These are phyloP conservation scores for Amanita inopinata DNA, from an alignment of 768 basidiomycete species.

Conservation along the genomic window DNA sequence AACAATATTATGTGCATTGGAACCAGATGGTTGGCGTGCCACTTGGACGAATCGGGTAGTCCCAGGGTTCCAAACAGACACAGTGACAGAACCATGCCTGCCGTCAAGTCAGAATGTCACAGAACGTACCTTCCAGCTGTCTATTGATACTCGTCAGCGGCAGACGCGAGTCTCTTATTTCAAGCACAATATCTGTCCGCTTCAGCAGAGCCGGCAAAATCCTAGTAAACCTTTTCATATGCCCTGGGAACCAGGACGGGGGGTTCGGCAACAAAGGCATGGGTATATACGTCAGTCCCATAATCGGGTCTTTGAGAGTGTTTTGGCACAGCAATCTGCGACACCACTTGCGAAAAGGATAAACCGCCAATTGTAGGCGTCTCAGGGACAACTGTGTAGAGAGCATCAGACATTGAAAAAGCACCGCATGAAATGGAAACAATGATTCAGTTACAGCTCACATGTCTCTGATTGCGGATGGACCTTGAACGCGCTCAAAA, in stretches of 20 bases:
- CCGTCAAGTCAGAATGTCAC: conserved; percentile 6
- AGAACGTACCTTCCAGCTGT: conserved; percentile 71
- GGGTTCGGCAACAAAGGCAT: conserved; percentile 48
- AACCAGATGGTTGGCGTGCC: no score
- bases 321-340: neutral
- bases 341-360: neutral
- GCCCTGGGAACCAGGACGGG: conserved; percentile 93
- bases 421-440: no score
- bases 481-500: neutral
- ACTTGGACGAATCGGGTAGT: no score
- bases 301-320: conserved; percentile 10
- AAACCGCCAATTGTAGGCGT: neutral
- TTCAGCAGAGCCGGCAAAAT: conserved; percentile 68
- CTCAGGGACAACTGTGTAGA: neutral
- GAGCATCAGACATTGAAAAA: neutral
- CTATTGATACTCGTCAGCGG: conserved; percentile 92
- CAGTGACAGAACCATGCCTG: neutral
- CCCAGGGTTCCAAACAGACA: no score
- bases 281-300: conserved; percentile 28
- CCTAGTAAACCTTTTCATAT: conserved; percentile 84
- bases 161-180: conserved; percentile 86
- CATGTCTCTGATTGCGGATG: no score
- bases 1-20: no score
- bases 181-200: conserved; percentile 85
- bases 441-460: neutral